Percentiles rank a stretch among this genome's conserved stretches.
Evolutionary conservation across 1,284 basidiomycete genomes (phyloP).

Genomic region (Limonomyces culmigenus): DNA sequence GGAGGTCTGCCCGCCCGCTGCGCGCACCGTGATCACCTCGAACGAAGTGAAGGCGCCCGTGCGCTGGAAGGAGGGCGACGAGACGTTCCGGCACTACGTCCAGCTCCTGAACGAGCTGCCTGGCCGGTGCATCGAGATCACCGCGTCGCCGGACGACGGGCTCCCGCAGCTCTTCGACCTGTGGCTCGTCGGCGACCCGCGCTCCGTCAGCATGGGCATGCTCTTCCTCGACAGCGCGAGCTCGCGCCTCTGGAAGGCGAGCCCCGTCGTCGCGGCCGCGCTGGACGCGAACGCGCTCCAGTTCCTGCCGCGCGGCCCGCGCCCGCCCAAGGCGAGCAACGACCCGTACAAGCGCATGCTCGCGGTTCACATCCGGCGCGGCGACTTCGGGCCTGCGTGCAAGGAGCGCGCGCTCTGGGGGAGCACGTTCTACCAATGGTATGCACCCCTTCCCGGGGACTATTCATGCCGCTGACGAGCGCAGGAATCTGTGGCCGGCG

Average conservation of each 20-base stretch:
- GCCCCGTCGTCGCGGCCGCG: slow-evolving; percentile 21
- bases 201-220: too few species aligned
- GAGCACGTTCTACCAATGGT: slow-evolving; percentile 21
- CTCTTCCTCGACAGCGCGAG: slow-evolving; percentile 21
- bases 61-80: slow-evolving; percentile 16
- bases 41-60: slow-evolving; percentile 17
- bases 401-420: slow-evolving; percentile 14
- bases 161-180: slow-evolving; percentile 25
- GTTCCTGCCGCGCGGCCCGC: slow-evolving; percentile 17
- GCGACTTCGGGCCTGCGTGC: slow-evolving; percentile 19
- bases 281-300: slow-evolving; percentile 22
- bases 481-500: slow-evolving; percentile 23
- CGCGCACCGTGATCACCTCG: slow-evolving; percentile 12
- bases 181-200: too few species aligned
- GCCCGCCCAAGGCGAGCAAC: slow-evolving; percentile 16
- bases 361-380: slow-evolving; percentile 17
- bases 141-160: slow-evolving; percentile 16
- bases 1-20: slow-evolving; percentile 15
- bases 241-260: slow-evolving; percentile 20
- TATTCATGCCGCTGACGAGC: not conserved
- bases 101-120: slow-evolving; percentile 19
- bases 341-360: slow-evolving; percentile 17
- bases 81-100: slow-evolving; percentile 21
- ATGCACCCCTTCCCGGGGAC: not conserved
- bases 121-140: slow-evolving; percentile 26